phyloP scores from a whole-genome alignment of 2,329 filamentous ascomycete species.

The Fusarium burgessii region DNA sequence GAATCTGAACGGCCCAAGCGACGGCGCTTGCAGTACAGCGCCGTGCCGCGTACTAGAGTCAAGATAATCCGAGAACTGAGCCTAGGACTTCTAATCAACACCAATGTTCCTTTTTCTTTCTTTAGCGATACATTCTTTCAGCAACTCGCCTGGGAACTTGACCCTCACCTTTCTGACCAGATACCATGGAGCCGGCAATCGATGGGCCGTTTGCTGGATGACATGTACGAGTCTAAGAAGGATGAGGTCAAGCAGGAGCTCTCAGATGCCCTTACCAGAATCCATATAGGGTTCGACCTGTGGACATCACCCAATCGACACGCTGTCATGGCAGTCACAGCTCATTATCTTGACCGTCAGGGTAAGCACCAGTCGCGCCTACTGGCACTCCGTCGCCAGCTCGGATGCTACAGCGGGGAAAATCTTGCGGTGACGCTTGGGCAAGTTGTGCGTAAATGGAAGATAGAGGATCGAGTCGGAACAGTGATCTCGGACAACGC shows the following conservation, averaged over 20 bases:
- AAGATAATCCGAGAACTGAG: background rate
- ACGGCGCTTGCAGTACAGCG: background rate
- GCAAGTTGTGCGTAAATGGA: too few relatives aligned
- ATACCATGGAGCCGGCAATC: background rate
- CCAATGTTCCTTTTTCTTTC: constrained; percentile 1
- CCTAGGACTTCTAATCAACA: background rate
- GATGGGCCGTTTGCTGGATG: background rate
- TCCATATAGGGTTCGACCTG: background rate
- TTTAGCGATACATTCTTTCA: background rate
- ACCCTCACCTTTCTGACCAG: background rate
- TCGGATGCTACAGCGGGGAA: too few relatives aligned
- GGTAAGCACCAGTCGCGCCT: background rate
- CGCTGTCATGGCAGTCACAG: background rate
- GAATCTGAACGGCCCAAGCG: background rate
- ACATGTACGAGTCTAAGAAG: background rate
- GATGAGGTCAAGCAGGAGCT: background rate
- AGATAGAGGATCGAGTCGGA: too few relatives aligned
- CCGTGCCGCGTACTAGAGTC: background rate
- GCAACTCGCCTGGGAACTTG: background rate
- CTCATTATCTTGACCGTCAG: background rate
- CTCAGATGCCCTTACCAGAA: background rate
- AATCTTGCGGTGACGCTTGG: too few relatives aligned
- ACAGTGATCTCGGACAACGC: too few relatives aligned
- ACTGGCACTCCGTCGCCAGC: background rate
- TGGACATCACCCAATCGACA: background rate